Evolutionary conservation across 176 grass and related monocot species (phyloP).

Genomic region (Oryza glaberrima): DNA sequence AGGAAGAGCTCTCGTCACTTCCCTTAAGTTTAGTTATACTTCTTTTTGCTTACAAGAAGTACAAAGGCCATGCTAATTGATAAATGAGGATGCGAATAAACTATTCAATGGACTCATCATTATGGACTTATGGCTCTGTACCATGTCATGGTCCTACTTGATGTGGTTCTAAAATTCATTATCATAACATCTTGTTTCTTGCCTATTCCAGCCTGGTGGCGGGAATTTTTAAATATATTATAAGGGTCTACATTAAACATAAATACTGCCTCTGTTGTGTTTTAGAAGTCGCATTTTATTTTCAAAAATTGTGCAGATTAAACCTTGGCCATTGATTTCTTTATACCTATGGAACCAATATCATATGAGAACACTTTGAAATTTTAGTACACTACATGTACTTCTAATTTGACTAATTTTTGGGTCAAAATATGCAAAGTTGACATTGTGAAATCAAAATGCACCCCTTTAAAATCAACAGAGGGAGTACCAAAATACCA

Average conservation of each 20-base stretch:
- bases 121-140: background rate
- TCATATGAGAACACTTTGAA: background rate
- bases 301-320: background rate
- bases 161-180: background rate
- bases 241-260: constrained; percentile 11
- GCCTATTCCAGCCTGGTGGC: background rate
- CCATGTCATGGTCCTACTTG: constrained; percentile 20
- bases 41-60: background rate
- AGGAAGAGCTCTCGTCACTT: background rate
- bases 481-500: background rate
- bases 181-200: background rate
- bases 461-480: too few relatives aligned
- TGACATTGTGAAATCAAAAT: background rate
- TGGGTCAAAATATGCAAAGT: background rate
- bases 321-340: background rate
- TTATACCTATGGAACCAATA: background rate
- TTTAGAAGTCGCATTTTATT: background rate
- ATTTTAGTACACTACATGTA: background rate
- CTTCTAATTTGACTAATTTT: background rate
- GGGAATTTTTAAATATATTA: constrained; percentile 8
- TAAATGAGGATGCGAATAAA: background rate
- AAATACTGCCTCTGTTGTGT: background rate
- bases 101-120: background rate
- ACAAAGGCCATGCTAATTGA: background rate
- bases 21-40: constrained; percentile 4